Percentiles rank a stretch among this genome's conserved stretches.
Conservation (phyloP, 2,329 filamentous ascomycete species). For the Ophiostoma sp. region DNA sequence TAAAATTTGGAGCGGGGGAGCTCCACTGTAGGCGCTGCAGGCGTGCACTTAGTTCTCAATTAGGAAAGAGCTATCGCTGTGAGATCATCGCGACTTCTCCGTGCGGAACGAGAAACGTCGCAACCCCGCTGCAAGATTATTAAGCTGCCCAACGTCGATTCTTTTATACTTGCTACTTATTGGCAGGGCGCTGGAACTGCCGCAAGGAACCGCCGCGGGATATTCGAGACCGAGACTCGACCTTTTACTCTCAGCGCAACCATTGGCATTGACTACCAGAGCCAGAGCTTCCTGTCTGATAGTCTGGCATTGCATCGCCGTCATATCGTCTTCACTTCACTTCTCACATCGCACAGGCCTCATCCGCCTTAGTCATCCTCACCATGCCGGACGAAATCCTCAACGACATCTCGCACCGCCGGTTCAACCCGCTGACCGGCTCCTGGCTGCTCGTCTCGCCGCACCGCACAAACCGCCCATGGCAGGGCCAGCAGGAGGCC, state of each 20-base stretch:
- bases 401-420: conserved; percentile 92
- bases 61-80: neutral
- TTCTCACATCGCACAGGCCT: neutral
- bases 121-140: conserved; percentile 4
- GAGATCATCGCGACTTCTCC: conserved; percentile 5
- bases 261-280: no score
- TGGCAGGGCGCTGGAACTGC: neutral
- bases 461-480: conserved; percentile 92
- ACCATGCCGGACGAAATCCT: conserved; percentile 71
- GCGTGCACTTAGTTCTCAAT: neutral
- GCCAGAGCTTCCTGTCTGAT: no score
- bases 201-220: neutral
- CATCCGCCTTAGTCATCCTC: neutral
- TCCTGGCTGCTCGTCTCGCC: conserved; percentile 93
- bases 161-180: neutral
- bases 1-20: neutral
- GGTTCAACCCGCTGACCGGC: conserved; percentile 86
- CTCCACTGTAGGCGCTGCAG: neutral
- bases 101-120: neutral
- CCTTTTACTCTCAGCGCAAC: neutral
- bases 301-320: neutral
- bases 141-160: neutral
- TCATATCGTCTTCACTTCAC: neutral
- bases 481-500: conserved; percentile 84
- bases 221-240: neutral